A percentile compares a stretch with the other conserved stretches of the same genome.
Conservation (phyloP, 495 filamentous ascomycete species). For the Endocarpon pusillum region DNA sequence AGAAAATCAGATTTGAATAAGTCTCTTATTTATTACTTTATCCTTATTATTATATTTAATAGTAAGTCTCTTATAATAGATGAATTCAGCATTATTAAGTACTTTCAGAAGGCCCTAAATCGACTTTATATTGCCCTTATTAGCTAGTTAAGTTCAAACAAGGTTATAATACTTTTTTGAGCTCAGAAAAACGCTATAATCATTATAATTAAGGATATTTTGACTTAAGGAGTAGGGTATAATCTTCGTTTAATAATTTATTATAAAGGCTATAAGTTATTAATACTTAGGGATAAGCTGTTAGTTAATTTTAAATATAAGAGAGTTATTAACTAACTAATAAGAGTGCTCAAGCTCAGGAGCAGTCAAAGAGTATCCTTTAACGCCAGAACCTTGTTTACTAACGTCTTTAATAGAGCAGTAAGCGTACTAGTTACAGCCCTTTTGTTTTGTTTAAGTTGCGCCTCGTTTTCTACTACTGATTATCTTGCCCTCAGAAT, state of each 20-base stretch:
- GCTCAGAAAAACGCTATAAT: background rate
- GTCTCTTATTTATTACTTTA: background rate
- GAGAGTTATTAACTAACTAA: background rate
- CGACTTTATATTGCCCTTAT: background rate
- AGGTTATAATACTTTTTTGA: slow-evolving; percentile 3
- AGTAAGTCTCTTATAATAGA: background rate
- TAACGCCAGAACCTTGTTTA: background rate
- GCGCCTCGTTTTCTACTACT: no score
- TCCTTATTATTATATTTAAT: background rate
- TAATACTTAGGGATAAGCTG: background rate
- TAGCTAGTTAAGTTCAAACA: background rate
- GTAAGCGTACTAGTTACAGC: background rate
- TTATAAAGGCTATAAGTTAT: background rate
- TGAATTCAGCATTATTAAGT: slow-evolving; percentile 1
- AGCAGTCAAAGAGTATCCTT: background rate
- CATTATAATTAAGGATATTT: background rate
- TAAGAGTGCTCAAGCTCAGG: background rate
- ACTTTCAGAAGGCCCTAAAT: slow-evolving; percentile 1
- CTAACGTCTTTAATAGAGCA: background rate
- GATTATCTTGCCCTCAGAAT: no score
- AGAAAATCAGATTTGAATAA: slow-evolving; percentile 1
- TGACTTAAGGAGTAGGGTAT: background rate
- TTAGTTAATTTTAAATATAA: background rate
- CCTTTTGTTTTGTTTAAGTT: no score
- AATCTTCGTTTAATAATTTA: background rate